phyloP scores from a whole-genome alignment of 441 rosid species.

The Geranium incanum region DNA sequence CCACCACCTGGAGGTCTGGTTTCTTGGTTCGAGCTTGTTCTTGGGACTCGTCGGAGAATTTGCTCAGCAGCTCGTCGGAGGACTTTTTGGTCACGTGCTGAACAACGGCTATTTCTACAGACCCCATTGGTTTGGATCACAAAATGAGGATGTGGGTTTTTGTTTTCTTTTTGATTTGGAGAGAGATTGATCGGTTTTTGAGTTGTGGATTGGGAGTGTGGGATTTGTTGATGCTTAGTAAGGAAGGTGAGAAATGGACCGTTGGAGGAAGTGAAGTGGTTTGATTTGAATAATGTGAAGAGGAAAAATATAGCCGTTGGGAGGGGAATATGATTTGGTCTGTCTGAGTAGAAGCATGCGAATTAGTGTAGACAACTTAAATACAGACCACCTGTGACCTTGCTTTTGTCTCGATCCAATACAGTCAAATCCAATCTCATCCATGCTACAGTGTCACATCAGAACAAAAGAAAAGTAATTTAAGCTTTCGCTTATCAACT shows the following conservation, averaged over 20 bases:
- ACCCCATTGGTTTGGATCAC: neutral
- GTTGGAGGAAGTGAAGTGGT: neutral
- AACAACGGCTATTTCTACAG: neutral
- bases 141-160: too few relatives aligned
- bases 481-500: too few relatives aligned
- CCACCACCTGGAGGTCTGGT: neutral
- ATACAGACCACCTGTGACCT: neutral
- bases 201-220: neutral
- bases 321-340: neutral
- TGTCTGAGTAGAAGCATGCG: neutral
- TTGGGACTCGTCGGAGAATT: neutral
- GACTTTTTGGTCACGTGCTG: slow-evolving; percentile 5
- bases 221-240: neutral
- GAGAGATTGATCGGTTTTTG: neutral
- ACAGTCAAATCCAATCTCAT: too few relatives aligned
- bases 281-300: neutral
- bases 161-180: neutral
- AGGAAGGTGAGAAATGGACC: neutral
- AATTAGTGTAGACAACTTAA: neutral
- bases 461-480: neutral
- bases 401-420: neutral
- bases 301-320: slow-evolving; percentile 4
- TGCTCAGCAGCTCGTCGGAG: neutral
- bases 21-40: neutral
- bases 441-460: neutral